Percentiles rank a stretch among this genome's conserved stretches.
Evolutionary conservation across 2,329 filamentous ascomycete genomes (phyloP).

Genomic region (Neocucurbitaria cava): DNA sequence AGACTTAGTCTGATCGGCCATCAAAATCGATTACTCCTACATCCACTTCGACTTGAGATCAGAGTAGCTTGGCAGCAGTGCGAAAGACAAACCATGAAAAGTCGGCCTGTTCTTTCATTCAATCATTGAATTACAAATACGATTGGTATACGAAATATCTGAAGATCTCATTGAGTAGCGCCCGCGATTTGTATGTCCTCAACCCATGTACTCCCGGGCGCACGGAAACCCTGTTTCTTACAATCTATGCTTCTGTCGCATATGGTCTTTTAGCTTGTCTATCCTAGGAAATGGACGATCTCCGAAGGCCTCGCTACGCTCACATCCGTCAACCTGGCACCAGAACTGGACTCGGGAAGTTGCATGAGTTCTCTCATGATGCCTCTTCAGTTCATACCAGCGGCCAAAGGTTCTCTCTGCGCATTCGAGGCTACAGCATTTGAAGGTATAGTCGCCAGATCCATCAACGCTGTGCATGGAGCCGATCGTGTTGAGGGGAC

Average conservation of each 20-base stretch:
- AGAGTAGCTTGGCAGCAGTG: too few species aligned
- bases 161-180: too few species aligned
- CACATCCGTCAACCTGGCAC: not conserved
- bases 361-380: not conserved
- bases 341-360: not conserved
- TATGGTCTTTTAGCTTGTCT: not conserved
- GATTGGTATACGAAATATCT: too few species aligned
- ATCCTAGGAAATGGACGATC: not conserved
- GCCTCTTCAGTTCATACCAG: not conserved
- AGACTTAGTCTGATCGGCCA: constrained; percentile 20
- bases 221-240: too few species aligned
- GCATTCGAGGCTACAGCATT: too few species aligned
- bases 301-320: not conserved
- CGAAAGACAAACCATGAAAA: too few species aligned
- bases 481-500: too few species aligned
- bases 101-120: too few species aligned
- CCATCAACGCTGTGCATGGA: not conserved
- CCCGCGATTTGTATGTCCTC: too few species aligned
- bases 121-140: too few species aligned
- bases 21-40: constrained; percentile 23
- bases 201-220: too few species aligned
- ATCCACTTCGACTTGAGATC: not conserved
- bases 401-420: not conserved
- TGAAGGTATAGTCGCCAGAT: too few species aligned
- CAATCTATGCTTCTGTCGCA: not conserved